Percentiles rank a stretch among this genome's conserved stretches.
phyloP scores from a whole-genome alignment of 257 asterid genomes.

The Hygrophila difformis region DNA sequence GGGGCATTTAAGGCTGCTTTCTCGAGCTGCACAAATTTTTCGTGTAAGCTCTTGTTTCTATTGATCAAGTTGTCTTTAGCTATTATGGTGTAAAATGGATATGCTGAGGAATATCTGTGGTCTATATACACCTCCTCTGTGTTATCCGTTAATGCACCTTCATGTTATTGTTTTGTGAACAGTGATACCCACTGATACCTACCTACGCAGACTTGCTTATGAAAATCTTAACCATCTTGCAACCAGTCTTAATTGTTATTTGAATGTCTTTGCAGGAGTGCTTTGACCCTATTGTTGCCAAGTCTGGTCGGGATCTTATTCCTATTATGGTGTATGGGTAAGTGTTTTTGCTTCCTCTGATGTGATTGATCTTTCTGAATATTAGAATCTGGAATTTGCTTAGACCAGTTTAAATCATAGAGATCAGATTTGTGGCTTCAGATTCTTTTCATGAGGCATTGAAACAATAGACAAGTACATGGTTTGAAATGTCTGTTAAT shows the following conservation, averaged over 20 bases:
- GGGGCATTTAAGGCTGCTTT: slow-evolving; percentile 67
- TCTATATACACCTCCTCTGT: too few species aligned
- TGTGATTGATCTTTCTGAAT: slow-evolving; percentile 1
- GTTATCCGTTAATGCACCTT: background rate
- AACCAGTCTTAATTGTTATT: slow-evolving; percentile 1
- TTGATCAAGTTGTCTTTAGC: background rate
- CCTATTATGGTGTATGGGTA: slow-evolving; percentile 99
- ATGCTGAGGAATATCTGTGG: background rate
- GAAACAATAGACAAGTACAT: too few species aligned
- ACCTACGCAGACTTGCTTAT: too few species aligned
- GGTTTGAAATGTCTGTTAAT: too few species aligned
- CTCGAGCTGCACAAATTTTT: slow-evolving; percentile 90
- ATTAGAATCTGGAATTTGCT: slow-evolving; percentile 4
- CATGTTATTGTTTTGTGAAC: background rate
- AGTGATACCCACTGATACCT: too few species aligned
- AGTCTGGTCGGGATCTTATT: slow-evolving; percentile 95
- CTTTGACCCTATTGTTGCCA: slow-evolving; percentile 94
- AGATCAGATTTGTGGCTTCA: too few species aligned
- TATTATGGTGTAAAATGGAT: slow-evolving; percentile 3
- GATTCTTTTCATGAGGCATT: too few species aligned
- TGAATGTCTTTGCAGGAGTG: slow-evolving; percentile 65
- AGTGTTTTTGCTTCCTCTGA: too few species aligned
- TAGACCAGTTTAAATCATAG: slow-evolving; percentile 9
- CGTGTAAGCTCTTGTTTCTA: slow-evolving; percentile 49
- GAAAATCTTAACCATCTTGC: too few species aligned